Conservation (phyloP, 208 protist genomes). For the Trypanosomatidae sp. region DNA sequence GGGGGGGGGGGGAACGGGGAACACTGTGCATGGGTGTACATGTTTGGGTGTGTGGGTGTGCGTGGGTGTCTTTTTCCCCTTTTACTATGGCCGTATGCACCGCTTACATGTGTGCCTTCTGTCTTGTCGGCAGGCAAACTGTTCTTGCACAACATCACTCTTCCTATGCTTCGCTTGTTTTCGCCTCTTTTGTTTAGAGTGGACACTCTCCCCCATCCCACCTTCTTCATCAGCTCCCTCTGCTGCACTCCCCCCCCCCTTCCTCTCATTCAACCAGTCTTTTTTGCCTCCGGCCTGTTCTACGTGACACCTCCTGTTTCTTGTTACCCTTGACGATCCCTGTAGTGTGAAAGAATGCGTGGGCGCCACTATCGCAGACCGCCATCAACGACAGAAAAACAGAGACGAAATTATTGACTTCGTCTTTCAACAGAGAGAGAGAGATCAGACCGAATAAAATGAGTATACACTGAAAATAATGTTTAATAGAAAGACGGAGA, state of each 20-base stretch:
- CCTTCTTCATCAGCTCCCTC: neutral
- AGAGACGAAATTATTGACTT: neutral
- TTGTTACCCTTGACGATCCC: neutral
- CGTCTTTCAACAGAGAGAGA: neutral
- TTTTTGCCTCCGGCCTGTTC: neutral
- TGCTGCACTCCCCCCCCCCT: neutral
- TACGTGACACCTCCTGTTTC: neutral
- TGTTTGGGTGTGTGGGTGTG: neutral
- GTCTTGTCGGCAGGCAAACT: neutral
- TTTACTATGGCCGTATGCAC: neutral
- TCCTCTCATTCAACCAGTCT: neutral
- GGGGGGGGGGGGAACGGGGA: neutral
- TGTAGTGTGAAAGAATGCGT: neutral
- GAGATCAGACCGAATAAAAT: neutral
- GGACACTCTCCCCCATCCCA: neutral
- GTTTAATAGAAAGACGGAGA: neutral
- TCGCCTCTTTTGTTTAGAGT: neutral
- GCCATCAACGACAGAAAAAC: neutral
- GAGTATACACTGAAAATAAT: neutral
- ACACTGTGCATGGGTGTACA: neutral
- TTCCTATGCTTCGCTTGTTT: neutral
- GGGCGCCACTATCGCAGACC: neutral
- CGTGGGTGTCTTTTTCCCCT: neutral
- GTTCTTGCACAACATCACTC: neutral
- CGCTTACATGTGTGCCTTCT: neutral